Evolutionary conservation across 1,284 basidiomycete genomes (phyloP), one percentile per base, ranked within the genome.

Genomic region (Pseudozyma flocculosa): DNA sequence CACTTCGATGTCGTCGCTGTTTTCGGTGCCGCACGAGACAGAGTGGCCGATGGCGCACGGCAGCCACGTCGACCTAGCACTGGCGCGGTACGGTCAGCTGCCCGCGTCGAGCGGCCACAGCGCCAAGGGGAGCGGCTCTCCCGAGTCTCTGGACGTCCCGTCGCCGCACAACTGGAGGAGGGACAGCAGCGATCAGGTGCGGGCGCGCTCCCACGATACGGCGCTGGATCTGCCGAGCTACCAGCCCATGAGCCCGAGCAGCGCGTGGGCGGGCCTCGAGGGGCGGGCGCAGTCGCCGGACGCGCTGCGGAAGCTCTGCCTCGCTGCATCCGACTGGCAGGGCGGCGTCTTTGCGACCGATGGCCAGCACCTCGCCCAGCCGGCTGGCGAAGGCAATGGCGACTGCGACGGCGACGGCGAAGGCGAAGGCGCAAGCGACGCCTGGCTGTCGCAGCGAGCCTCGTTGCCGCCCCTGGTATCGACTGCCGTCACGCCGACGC

Each of bases 231-330:
- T 34, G 32, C 14, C 32, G 10, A 17, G 14, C 32, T 34, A 34
- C 15, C 11, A 11, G 11, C 9, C 3, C 4, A 34, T 34, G 32
- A 34, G 32, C 32, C 32, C 32, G 10, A 13, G 32, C 18, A 40
- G 21, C 38, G 38, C 38, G 18, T 60, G 57, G 57, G 32, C 51
- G 3, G 30, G 54, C 22, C 30, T 54, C 8, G 48, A 51, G 10
- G 41, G 54, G 14, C 32, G 45, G 5, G 32, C 54, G 18, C 34
- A 44, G 23, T 54, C 51, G 10, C 57, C 57, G 14, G 49, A 51
- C 2, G 50, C 48, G 5, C 45, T 60, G 57, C 45, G 52, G 1
- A 23, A 54, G 24, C 40, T 60, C 14, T 60, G 57, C 11, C 37
- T 60, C 1, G 57, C 57, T 21, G 57, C 57, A 7, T 23, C 52